Evolutionary conservation across 352 stramenopile genomes (phyloP).

Genomic region (Pythium chondricola): DNA sequence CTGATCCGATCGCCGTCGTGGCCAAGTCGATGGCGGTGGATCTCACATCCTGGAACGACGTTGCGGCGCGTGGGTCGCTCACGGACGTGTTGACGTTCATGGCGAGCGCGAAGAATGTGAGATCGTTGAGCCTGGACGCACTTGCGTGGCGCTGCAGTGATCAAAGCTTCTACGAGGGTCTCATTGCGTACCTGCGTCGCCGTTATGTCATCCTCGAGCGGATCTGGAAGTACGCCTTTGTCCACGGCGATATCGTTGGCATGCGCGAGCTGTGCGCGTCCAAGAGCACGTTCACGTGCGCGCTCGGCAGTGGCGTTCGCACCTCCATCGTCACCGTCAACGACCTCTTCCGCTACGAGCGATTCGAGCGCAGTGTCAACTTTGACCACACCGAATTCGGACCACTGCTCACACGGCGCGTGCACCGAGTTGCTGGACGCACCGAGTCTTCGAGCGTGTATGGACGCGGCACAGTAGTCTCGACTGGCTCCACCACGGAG

Average conservation of each 20-base stretch:
- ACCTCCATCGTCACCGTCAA: constrained; percentile 20
- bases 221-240: constrained; percentile 49
- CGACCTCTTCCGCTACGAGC: constrained; percentile 24
- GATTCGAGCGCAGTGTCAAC: constrained; percentile 18
- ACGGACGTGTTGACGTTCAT: constrained; percentile 36
- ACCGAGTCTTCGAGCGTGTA: not conserved
- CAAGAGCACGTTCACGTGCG: constrained; percentile 11
- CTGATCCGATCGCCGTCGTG: constrained; percentile 21
- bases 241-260: constrained; percentile 30
- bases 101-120: constrained; percentile 14
- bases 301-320: constrained; percentile 26
- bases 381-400: constrained; percentile 49
- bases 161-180: constrained; percentile 24
- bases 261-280: constrained; percentile 29
- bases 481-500: not conserved
- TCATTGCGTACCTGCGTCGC: constrained; percentile 28
- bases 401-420: constrained; percentile 33
- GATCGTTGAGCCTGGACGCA: constrained; percentile 26
- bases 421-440: constrained; percentile 26
- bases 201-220: constrained; percentile 30
- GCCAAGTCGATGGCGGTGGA: constrained; percentile 30
- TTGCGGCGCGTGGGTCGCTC: constrained; percentile 34
- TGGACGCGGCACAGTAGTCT: not conserved
- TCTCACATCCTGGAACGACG: constrained; percentile 50
- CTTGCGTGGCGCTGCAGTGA: constrained; percentile 45